Evolutionary conservation across 805 yeast species (phyloP), one percentile per base, ranked within the genome.

Genomic region (Ogataea trehaloabstinens): DNA sequence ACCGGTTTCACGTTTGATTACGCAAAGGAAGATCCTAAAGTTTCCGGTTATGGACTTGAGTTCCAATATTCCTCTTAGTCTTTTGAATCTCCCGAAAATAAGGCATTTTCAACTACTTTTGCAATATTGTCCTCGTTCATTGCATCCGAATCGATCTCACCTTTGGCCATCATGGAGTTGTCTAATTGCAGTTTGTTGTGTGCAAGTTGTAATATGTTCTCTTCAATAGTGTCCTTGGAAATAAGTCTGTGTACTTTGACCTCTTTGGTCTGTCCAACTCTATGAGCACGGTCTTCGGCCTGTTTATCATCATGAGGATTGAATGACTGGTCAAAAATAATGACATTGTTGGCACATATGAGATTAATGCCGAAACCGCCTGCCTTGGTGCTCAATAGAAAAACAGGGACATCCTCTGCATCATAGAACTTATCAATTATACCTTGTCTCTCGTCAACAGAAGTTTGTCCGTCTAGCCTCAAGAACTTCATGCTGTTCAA

Each of bases 361-460:
- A 93, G 73, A 56, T 93, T 93, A 64, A 93, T 93, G 41, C 99
- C 99, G 64, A 93, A 93, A 1, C 99, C 99, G 58, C 99, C 99
- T 1, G 99, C 98, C 58, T 87, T 88, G 3, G 99, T 93, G 8
- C 96, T 87, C 31, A 93, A 68, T 35, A 93, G 68, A 55, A 93
- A 91, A 3, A 93, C 83, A 0, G 95, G 91, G 47, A 93, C 86
- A 4, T 78, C 70, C 0, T 76, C 74, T 45, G 89, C 95, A 24
- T 85, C 89, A 54, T 88, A 83, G 57, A 85, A 93, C 50, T 78
- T 78, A 65, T 93, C 99, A 51, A 93, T 91, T 49, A 91, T 67
- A 41, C 85, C 87, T 62, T 93, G 99, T 57, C 99, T 78, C 19
- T 85, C 81, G 46, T 93, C 96, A 39, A 93, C 99, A 11, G 90